These are phyloP conservation scores for Abrus precatorius DNA, from an alignment of 306 rosid genomes.

Conservation along the genomic window DNA sequence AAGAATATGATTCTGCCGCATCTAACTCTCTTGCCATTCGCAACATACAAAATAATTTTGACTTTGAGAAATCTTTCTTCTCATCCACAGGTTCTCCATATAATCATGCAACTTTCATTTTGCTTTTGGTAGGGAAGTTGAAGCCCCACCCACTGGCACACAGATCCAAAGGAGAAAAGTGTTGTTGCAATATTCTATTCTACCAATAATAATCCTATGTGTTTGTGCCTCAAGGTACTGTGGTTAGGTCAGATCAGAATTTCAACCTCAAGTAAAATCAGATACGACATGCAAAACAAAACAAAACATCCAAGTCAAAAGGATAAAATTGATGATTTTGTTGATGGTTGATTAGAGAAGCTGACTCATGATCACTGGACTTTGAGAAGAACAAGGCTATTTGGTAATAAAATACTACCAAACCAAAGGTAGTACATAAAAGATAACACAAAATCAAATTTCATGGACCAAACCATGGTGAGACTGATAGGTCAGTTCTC, in stretches of 20 bases:
- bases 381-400: not conserved
- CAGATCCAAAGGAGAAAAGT: slow-evolving; percentile 49
- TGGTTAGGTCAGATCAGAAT: slow-evolving; percentile 40
- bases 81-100: slow-evolving; percentile 53
- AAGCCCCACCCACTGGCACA: slow-evolving; percentile 59
- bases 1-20: slow-evolving; percentile 67
- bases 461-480: not conserved
- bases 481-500: not conserved
- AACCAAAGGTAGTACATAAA: not conserved
- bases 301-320: slow-evolving; percentile 36
- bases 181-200: slow-evolving; percentile 54
- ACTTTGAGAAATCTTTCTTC: slow-evolving; percentile 54
- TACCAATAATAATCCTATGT: slow-evolving; percentile 51
- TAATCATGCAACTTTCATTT: slow-evolving; percentile 50
- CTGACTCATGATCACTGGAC: slow-evolving; percentile 9
- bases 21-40: slow-evolving; percentile 59
- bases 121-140: slow-evolving; percentile 47
- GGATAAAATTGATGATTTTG: slow-evolving; percentile 29
- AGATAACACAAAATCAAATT: not conserved
- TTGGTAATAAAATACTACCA: not conserved
- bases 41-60: slow-evolving; percentile 58
- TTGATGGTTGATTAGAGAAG: slow-evolving; percentile 18
- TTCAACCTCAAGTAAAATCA: slow-evolving; percentile 25
- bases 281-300: slow-evolving; percentile 17
- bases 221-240: slow-evolving; percentile 31